phyloP scores from a whole-genome alignment of 2,329 filamentous ascomycete species.

The Fusarium coffeatum region DNA sequence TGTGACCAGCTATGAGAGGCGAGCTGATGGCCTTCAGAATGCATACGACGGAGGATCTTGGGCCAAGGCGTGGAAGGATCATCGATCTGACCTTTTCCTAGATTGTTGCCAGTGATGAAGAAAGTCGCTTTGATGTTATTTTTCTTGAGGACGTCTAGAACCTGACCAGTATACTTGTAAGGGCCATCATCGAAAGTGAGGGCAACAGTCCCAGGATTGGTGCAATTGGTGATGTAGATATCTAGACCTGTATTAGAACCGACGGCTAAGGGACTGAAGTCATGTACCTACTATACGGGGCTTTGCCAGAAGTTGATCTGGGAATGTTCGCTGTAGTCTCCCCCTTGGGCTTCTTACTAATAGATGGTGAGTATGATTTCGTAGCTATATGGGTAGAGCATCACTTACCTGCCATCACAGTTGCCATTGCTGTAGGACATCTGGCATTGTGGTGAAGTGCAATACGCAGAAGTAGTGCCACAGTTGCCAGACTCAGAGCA shows the following conservation, averaged over 20 bases:
- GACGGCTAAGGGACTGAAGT: no score
- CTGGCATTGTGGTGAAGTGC: slow-evolving; percentile 52
- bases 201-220: slow-evolving; percentile 51
- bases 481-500: slow-evolving; percentile 52
- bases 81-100: slow-evolving; percentile 56
- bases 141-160: slow-evolving; percentile 53
- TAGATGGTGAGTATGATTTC: background rate
- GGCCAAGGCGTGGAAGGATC: slow-evolving; percentile 49
- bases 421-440: slow-evolving; percentile 50
- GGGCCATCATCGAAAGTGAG: slow-evolving; percentile 62
- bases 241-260: slow-evolving; percentile 37
- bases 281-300: slow-evolving; percentile 49
- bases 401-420: slow-evolving; percentile 52
- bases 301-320: slow-evolving; percentile 46
- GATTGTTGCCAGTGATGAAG: slow-evolving; percentile 57
- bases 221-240: slow-evolving; percentile 51
- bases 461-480: slow-evolving; percentile 49
- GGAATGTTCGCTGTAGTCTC: slow-evolving; percentile 46
- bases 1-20: slow-evolving; percentile 60
- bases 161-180: slow-evolving; percentile 53
- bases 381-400: background rate
- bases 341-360: slow-evolving; percentile 47
- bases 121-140: slow-evolving; percentile 53
- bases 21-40: slow-evolving; percentile 57
- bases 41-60: slow-evolving; percentile 54